Percentiles rank a stretch among this genome's conserved stretches.
Conservation (phyloP, 2,329 filamentous ascomycete genomes). For the Berkeleyomyces basicola region DNA sequence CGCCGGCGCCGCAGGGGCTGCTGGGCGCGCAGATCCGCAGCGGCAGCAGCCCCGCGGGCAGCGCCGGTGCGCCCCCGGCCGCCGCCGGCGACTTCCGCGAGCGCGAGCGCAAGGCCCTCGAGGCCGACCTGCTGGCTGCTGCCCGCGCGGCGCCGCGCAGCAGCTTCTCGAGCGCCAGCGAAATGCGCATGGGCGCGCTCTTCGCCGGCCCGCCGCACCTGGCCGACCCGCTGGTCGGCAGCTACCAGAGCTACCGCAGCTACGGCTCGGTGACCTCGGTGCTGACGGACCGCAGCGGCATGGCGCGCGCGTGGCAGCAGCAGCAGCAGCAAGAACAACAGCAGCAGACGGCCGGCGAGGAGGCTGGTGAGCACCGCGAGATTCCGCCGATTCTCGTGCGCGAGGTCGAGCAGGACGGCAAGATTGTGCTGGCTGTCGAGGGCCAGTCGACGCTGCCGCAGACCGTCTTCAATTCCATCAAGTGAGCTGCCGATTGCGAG, state of each 20-base stretch:
- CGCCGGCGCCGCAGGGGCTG: conserved; percentile 26
- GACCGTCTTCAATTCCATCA: conserved; percentile 92
- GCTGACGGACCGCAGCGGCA: conserved; percentile 8
- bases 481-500: conserved; percentile 25
- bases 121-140: conserved; percentile 24
- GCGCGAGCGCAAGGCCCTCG: conserved; percentile 32
- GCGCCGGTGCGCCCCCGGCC: conserved; percentile 13
- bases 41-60: conserved; percentile 14
- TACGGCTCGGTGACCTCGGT: conserved; percentile 34
- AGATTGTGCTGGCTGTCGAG: conserved; percentile 66
- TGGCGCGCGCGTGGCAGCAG: conserved; percentile 17
- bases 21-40: conserved; percentile 36
- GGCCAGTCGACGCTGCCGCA: conserved; percentile 92
- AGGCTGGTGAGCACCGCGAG: conserved; percentile 32
- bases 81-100: conserved; percentile 23
- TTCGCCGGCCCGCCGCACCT: conserved; percentile 45
- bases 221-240: conserved; percentile 53
- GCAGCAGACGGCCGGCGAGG: conserved; percentile 18
- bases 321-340: conserved; percentile 17
- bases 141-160: conserved; percentile 1
- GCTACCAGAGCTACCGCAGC: conserved; percentile 41
- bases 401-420: conserved; percentile 76
- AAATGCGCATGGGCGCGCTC: conserved; percentile 28
- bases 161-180: conserved; percentile 12
- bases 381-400: conserved; percentile 69